Evolutionary conservation across 208 protist species (phyloP), one percentile per base, ranked within the genome.

Genomic region (Wallacemonas sp.): DNA sequence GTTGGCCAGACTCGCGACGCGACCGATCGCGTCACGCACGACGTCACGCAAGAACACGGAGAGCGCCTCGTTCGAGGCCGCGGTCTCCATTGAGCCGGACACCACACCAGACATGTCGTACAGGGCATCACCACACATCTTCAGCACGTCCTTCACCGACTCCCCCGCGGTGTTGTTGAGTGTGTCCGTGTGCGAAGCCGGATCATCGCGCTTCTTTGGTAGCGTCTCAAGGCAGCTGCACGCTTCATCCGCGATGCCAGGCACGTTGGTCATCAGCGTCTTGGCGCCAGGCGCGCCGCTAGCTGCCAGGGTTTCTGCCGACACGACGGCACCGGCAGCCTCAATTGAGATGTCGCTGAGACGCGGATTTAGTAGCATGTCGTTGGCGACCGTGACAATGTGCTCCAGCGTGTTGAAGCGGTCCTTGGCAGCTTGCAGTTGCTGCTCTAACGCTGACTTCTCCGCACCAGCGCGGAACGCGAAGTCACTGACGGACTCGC

Each of bases 1-100:
- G 23, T 63, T 39, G 30, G 55, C 75, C 19, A 83, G 47, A n/a
- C 32, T 36, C 26, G 68, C 61, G 34, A 83, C 58, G 21, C 73
- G 69, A 12, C 46, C 57, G 12, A 80, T 61, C 12, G 49, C 62
- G 49, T 87, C 76, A 2, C 73, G 76, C 26, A 82, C 52, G 24
- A 80, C 36, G 60, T 87, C 74, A 17, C 70, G 66, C 24, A 87
- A 68, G 32, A 87, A 86, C 2, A 75, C 58, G 27, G 68, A 60
- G 8, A 85, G 54, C 17, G 74, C 69, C 38, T 66, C 57, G 70
- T 55, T 73, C 19, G 26, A 26, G 30, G 55, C 60, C 62, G 49
- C 61, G 57, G 16, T 47, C 64, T 19, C 29, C 62, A 21, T 76
- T 66, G 23, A 36, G 5, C 23, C 39, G 17, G 32, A 17, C 23